A percentile compares a stretch with the other conserved stretches of the same genome.
These are phyloP conservation scores for Mallotus japonicus DNA, from an alignment of 441 rosid species.

Conservation along the genomic window DNA sequence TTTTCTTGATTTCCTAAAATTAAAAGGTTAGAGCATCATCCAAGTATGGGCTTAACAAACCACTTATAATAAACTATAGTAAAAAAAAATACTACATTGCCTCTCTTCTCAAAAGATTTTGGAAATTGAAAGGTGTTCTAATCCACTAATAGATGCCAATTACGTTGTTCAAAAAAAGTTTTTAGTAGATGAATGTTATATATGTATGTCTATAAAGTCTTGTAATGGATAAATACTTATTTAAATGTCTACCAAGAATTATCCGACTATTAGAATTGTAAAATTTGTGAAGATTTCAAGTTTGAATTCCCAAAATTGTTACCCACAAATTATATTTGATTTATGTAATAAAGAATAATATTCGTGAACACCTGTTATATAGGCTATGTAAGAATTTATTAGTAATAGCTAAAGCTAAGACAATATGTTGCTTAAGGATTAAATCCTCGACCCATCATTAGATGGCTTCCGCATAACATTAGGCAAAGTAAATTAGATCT, in stretches of 20 bases:
- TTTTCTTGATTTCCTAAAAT: conserved; percentile 28
- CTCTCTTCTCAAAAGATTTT: background rate
- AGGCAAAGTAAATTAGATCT: background rate
- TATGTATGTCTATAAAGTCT: background rate
- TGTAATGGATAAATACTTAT: too few relatives aligned
- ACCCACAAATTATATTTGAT: too few relatives aligned
- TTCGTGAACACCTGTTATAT: too few relatives aligned
- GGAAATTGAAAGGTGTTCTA: background rate
- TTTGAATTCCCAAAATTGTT: too few relatives aligned
- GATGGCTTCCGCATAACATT: background rate
- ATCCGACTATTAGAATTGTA: too few relatives aligned
- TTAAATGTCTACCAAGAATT: too few relatives aligned
- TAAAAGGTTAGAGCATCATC: conserved; percentile 12
- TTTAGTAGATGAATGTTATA: too few relatives aligned
- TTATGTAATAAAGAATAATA: too few relatives aligned
- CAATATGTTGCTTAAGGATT: too few relatives aligned
- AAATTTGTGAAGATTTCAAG: too few relatives aligned
- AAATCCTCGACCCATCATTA: background rate
- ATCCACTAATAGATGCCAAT: background rate
- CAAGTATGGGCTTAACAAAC: conserved; percentile 31
- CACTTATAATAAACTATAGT: background rate
- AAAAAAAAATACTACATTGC: background rate
- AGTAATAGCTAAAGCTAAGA: too few relatives aligned
- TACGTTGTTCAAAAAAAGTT: background rate
- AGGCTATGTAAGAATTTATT: too few relatives aligned